A percentile compares a stretch with the other conserved stretches of the same genome.
Evolutionary conservation across 257 asterid genomes (phyloP).

Genomic region (Plantago ovata): DNA sequence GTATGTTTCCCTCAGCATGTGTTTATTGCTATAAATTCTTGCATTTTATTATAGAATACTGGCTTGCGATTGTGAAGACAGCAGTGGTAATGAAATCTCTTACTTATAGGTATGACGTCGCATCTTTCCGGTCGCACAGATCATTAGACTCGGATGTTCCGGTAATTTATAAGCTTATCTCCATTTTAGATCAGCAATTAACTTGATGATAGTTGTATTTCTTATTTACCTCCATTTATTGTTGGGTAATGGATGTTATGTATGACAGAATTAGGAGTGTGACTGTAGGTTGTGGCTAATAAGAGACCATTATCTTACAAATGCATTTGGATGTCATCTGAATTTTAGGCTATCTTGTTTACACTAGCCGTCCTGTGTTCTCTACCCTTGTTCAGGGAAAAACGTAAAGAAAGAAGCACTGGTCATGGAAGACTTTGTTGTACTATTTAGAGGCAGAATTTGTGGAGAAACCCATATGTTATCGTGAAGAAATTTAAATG

Average conservation of each 20-base stretch:
- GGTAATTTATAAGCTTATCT: constrained; percentile 51
- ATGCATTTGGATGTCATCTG: too few species aligned
- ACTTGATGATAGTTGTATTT: constrained; percentile 13
- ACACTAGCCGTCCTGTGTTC: too few species aligned
- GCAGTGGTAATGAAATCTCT: constrained; percentile 9
- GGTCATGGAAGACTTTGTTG: too few species aligned
- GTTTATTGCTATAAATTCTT: background rate
- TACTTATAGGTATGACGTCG: constrained; percentile 74
- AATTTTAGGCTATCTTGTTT: too few species aligned
- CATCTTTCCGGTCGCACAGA: constrained; percentile 63
- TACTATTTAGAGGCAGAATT: too few species aligned
- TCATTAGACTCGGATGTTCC: constrained; percentile 70
- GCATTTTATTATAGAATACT: background rate
- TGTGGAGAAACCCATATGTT: too few species aligned
- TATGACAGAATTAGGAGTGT: background rate
- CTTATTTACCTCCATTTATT: constrained; percentile 9
- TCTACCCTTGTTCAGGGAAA: too few species aligned
- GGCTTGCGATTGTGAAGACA: constrained; percentile 4
- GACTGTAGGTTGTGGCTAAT: too few species aligned
- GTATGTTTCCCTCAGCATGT: constrained; percentile 36
- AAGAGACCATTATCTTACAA: too few species aligned
- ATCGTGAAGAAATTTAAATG: too few species aligned
- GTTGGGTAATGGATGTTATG: constrained; percentile 12
- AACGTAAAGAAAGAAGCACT: too few species aligned
- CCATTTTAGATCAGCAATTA: constrained; percentile 21